phyloP scores from a whole-genome alignment of 2,329 filamentous ascomycete genomes.

The Fusarium domesticum region DNA sequence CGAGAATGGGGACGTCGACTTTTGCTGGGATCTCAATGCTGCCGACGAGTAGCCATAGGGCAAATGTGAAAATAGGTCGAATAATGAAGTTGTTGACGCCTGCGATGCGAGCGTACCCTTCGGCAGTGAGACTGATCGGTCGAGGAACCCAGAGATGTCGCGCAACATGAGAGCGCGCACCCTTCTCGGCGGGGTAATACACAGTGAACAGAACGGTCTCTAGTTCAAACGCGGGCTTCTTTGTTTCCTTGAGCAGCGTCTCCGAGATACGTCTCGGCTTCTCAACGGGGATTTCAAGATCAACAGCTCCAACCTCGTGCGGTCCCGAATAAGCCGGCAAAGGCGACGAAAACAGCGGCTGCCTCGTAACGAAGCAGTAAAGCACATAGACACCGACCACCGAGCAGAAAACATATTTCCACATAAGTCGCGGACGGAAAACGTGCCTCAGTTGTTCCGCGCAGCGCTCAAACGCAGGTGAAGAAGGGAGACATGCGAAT shows the following conservation, averaged over 20 bases:
- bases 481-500: conserved; percentile 12
- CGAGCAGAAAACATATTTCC: conserved; percentile 34
- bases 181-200: conserved; percentile 44
- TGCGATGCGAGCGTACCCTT: conserved; percentile 47
- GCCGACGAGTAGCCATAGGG: conserved; percentile 42
- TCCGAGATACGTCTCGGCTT: conserved; percentile 32
- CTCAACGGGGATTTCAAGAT: conserved; percentile 44
- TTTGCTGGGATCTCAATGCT: conserved; percentile 46
- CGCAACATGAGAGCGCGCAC: conserved; percentile 22
- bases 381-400: conserved; percentile 35
- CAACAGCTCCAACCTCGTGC: conserved; percentile 45
- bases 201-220: conserved; percentile 49
- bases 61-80: conserved; percentile 42
- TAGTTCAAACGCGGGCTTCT: conserved; percentile 43
- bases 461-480: conserved; percentile 11
- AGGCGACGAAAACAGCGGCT: conserved; percentile 43
- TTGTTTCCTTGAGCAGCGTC: conserved; percentile 33
- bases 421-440: conserved; percentile 34
- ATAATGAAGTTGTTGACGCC: conserved; percentile 43
- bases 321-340: conserved; percentile 45
- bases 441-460: conserved; percentile 7
- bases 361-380: conserved; percentile 39
- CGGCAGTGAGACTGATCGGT: conserved; percentile 43
- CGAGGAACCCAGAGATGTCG: conserved; percentile 46
- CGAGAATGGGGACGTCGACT: conserved; percentile 44